A percentile compares a stretch with the other conserved stretches of the same genome.
Evolutionary conservation across 1,284 basidiomycete species (phyloP).

Genomic region (Tausonia pullulans): DNA sequence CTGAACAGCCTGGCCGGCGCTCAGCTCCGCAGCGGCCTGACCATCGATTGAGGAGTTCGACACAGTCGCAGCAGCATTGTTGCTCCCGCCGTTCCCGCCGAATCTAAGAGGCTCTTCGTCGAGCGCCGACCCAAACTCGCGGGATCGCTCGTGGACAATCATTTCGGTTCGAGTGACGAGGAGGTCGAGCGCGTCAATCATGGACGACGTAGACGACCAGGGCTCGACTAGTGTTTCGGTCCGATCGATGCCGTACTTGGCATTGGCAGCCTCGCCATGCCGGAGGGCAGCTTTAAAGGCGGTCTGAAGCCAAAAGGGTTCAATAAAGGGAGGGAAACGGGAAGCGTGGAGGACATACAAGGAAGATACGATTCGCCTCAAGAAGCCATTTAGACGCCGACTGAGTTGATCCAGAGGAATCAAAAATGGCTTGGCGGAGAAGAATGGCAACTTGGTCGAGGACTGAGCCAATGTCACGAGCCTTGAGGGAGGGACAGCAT

Average conservation of each 20-base stretch:
- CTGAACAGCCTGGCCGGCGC: conserved; percentile 25
- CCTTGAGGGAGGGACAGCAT: conserved; percentile 5
- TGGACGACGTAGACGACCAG: conserved; percentile 64
- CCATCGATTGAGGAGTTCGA: not conserved
- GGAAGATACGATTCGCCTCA: conserved; percentile 60
- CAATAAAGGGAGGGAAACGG: not conserved
- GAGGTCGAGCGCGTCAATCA: conserved; percentile 59
- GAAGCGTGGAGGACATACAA: conserved; percentile 38
- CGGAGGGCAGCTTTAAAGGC: conserved; percentile 59
- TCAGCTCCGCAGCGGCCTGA: conserved; percentile 11
- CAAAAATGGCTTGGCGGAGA: conserved; percentile 21
- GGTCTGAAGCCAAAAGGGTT: conserved; percentile 38
- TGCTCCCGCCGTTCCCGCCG: not conserved
- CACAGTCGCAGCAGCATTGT: not conserved
- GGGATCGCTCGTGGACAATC: conserved; percentile 38
- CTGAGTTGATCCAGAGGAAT: conserved; percentile 26
- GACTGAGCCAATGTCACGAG: conserved; percentile 28
- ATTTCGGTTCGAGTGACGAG: conserved; percentile 58
- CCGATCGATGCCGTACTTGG: conserved; percentile 60
- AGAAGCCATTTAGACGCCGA: conserved; percentile 41
- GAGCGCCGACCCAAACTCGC: conserved; percentile 38
- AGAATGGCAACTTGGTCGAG: conserved; percentile 29
- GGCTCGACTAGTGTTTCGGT: conserved; percentile 41
- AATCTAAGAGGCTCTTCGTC: conserved; percentile 29
- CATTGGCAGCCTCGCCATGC: conserved; percentile 58